Base-by-base conservation (phyloP, 768 basidiomycete species). In the Amyloporia xantha region DNA sequence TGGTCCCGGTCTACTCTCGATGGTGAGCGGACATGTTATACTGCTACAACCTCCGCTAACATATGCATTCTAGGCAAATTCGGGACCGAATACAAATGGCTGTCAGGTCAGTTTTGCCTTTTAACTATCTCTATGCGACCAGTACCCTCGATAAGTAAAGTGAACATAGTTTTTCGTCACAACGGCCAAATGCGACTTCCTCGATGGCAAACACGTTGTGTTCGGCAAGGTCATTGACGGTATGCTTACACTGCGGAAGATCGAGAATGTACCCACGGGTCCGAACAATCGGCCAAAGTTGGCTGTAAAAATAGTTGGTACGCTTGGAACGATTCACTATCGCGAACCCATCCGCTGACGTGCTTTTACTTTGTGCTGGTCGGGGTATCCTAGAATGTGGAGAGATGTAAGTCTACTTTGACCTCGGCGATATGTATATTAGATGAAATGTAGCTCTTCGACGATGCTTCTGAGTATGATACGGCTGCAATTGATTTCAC, bases 181-280 rank as follows among this genome's bases (percentile, higher is more conserved):
- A 0, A 93, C 91, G 1, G 90, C 82, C 7, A 86, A 89, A 57
- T 95, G 94, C 54, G 91, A 94, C 53, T 98, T 98, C 68, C 78
- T 99, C 38, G 94, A 99, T 62, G 90, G 82, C 55, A 91, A 94
- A 65, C 92, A 95, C 62, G 86, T 93, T 57, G 91, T 94, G 1
- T 96, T 96, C 59, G 92, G 92, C 5, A 83, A 77, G 55, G 87
- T 95, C 28, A 79, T 90, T 53, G 91, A 96, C 49, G 91, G 91
- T 21, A 90, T 98, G 86, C 79, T 99, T 51, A 95, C 92, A 3
- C 73, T 99, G 44, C 77, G 95, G 55, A 98, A 97, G 66, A 90
- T 99, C 48, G 96, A 99, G 70, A 91, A 93, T 55, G 91, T 97
- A 0, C 79, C 93, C 7, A 97, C 92, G 0, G 91, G 91, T 1